Evolutionary conservation across 169 alveolate species (phyloP), one percentile per base, ranked within the genome.

Genomic region (Cryptosporidium xiaoi): DNA sequence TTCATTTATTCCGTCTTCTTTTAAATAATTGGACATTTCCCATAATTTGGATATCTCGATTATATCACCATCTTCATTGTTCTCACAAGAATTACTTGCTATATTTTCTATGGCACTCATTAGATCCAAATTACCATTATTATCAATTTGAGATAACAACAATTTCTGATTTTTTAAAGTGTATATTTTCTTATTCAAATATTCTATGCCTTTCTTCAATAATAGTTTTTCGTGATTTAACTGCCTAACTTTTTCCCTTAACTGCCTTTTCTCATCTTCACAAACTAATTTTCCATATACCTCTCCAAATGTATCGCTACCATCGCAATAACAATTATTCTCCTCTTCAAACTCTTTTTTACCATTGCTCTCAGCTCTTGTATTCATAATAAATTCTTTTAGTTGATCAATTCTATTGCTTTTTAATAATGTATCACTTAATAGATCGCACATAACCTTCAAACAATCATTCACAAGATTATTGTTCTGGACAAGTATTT

Each of bases 381-480:
- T 60, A 55, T 69, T 51, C 40, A 69, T 29, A 31, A 69, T 69
- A 3, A 77, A 27, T n/a, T 77, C 87, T 29, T 77, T 77, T 8
- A 77, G 64, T 15, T 77, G 87, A 6, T 77, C 87, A 44, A 77
- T 77, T n/a, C 60, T 34, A 40, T 77, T 77, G 24, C 65, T 77
- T 46, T 77, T 77, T 44, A 77, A 18, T 18, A 56, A 24, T 27
- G 71, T 44, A 12, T 77, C 87, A 48, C 77, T 62, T 24, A 77
- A 36, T 18, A 77, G 71, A 62, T 77, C 87, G 13, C 87, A 77
- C 1, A 77, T 48, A 44, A 77, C 66, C 18, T 62, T 77, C 50
- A 77, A 62, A 24, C 87, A 77, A 31, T 44, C 87, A 46, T 77
- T 77, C 1, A 77, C 87, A 4, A 77, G 71, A 24, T 77, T 68